These are phyloP conservation scores for Hypoxylon sp. DNA, from an alignment of 2,329 filamentous ascomycete genomes.

Conservation along the genomic window DNA sequence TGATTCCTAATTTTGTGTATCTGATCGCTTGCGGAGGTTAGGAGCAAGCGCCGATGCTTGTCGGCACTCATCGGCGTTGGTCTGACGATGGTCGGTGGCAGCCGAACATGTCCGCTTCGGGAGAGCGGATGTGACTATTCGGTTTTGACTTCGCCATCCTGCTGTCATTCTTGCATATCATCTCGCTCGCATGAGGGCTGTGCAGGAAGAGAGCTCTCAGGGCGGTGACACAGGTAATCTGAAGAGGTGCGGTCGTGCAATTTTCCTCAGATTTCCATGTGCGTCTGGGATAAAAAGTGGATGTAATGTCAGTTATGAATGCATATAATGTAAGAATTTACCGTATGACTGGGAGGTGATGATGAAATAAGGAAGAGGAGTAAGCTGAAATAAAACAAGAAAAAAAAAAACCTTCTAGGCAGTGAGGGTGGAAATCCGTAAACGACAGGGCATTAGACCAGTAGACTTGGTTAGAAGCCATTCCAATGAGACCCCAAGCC, in stretches of 20 bases:
- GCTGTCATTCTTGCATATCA: slow-evolving; percentile 22
- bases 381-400: neutral
- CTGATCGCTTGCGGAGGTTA: slow-evolving; percentile 1
- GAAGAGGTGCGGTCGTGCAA: neutral
- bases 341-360: neutral
- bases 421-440: neutral
- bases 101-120: slow-evolving; percentile 7
- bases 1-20: neutral
- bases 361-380: neutral
- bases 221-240: neutral
- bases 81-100: slow-evolving; percentile 15
- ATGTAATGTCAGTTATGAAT: neutral
- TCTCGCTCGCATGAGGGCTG: slow-evolving; percentile 28
- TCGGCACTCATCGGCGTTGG: no score
- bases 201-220: slow-evolving; percentile 9
- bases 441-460: neutral
- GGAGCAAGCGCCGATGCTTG: slow-evolving; percentile 2
- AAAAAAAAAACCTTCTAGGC: neutral
- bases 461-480: no score
- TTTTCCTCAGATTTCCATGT: neutral
- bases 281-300: slow-evolving; percentile 2
- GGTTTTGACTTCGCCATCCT: slow-evolving; percentile 18
- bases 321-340: neutral
- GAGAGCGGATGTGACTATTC: slow-evolving; percentile 15
- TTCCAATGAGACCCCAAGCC: neutral